Conservation (phyloP, 305 asterid species). For the Ruellia speciosa region DNA sequence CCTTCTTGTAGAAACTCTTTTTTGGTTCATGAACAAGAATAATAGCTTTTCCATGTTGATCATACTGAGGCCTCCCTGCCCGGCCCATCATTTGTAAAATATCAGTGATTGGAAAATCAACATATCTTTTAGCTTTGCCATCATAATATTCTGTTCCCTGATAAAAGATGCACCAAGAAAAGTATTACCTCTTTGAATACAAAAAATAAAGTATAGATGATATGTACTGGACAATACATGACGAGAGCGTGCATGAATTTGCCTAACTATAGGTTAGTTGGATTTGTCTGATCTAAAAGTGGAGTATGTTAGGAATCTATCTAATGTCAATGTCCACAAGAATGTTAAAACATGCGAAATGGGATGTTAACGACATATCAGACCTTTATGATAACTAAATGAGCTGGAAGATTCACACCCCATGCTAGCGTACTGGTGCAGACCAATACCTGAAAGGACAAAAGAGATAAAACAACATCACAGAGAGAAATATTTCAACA, state of each 20-base stretch:
- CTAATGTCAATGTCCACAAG: not conserved
- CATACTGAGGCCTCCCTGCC: slow-evolving; percentile 98
- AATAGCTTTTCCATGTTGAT: slow-evolving; percentile 97
- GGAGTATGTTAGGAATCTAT: slow-evolving; percentile 1
- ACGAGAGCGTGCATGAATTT: too few species aligned
- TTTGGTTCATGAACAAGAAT: slow-evolving; percentile 99
- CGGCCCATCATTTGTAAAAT: slow-evolving; percentile 99
- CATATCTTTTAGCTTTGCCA: slow-evolving; percentile 86
- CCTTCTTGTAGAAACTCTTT: slow-evolving; percentile 99
- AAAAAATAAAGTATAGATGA: too few species aligned
- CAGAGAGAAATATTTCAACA: not conserved
- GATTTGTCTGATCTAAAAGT: not conserved
- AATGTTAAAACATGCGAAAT: not conserved
- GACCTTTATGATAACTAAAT: slow-evolving; percentile 92
- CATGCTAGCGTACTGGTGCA: slow-evolving; percentile 98
- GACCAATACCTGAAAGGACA: slow-evolving; percentile 71
- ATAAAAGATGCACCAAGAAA: slow-evolving; percentile 13
- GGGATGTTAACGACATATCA: slow-evolving; percentile 20
- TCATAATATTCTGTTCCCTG: slow-evolving; percentile 98
- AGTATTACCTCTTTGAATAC: not conserved
- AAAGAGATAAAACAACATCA: slow-evolving; percentile 15
- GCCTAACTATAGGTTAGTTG: not conserved
- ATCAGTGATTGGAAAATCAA: slow-evolving; percentile 96
- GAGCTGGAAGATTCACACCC: slow-evolving; percentile 99
- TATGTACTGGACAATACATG: too few species aligned